These are phyloP conservation scores for Giardia duodenalis DNA, from an alignment of 208 protist species.

Conservation along the genomic window DNA sequence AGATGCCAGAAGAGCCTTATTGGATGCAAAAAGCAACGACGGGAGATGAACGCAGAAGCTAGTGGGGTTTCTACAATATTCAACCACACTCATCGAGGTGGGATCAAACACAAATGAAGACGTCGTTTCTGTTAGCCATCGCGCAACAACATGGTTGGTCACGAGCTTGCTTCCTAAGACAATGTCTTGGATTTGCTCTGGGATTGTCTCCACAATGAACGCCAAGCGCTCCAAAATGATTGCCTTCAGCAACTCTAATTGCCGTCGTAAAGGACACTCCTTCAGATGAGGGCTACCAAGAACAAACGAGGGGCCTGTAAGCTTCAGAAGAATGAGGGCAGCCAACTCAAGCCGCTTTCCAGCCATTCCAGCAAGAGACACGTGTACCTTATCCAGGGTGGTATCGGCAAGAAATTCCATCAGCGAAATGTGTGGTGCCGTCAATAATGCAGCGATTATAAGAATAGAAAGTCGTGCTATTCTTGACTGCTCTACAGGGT, in stretches of 20 bases:
- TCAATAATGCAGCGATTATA: neutral
- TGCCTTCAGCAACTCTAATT: neutral
- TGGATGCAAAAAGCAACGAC: neutral
- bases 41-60: neutral
- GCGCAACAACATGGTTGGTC: neutral
- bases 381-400: neutral
- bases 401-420: neutral
- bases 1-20: neutral
- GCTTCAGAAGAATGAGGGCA: neutral
- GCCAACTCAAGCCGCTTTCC: neutral
- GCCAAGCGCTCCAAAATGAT: neutral
- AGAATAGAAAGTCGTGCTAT: neutral
- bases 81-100: neutral
- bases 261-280: neutral
- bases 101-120: neutral
- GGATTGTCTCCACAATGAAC: neutral
- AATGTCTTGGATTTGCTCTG: neutral
- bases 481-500: neutral
- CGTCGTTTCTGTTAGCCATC: neutral
- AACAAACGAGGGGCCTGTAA: neutral
- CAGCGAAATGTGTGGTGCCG: neutral
- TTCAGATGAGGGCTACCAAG: no score
- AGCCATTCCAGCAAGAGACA: neutral
- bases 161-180: neutral
- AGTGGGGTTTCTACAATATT: neutral